Evolutionary conservation across 2,329 filamentous ascomycete genomes (phyloP), one percentile per base, ranked within the genome.

Genomic region (Aspergillus pseudoterreus): DNA sequence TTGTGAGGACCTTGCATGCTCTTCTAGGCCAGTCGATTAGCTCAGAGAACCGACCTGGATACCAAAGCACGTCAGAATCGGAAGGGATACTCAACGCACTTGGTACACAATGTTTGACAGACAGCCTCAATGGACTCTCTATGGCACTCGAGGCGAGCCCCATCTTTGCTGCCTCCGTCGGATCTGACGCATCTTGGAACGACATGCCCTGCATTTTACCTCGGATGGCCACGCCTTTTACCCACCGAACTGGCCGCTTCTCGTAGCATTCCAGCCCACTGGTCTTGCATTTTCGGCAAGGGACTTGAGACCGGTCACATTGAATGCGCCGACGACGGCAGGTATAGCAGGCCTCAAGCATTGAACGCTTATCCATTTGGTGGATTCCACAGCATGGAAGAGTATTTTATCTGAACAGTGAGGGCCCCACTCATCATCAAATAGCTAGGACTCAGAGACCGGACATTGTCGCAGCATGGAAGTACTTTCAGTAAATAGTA

Each of bases 311-410:
- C 46, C 57, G 64, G 47, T 69, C 66, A 51, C 68, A 71, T 54
- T 69, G 65, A 41, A 71, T 63, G 46, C 63, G 68, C 42, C 68
- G 65, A 4, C 59, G 66, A 21, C 67, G 66, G 53, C 68, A 71
- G 21, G 68, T 71, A 52, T 68, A 71, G 52, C 68, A 71, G 3
- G 61, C 36, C 9, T 54, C 47, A 15, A 27, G 22, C 56, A 62
- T 60, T 17, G 47, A 17, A 17, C 15, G n/a, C 33, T 41, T 14
- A 24, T 27, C 35, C 45, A 47, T 30, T 17, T 10, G 22, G 33
- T 22, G 15, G 35, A 38, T 38, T 30, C 8, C 27, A 17, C 35
- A 17, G 35, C 35, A 38, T 38, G 4, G 35, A 9, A 30, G 6
- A 30, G 27, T 30, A 30, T 2, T 30, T 30, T 3, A 30, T 30